Evolutionary conservation across 139 green algal species (phyloP), one percentile per base, ranked within the genome.

Genomic region (Diplosphaera chodatii): DNA sequence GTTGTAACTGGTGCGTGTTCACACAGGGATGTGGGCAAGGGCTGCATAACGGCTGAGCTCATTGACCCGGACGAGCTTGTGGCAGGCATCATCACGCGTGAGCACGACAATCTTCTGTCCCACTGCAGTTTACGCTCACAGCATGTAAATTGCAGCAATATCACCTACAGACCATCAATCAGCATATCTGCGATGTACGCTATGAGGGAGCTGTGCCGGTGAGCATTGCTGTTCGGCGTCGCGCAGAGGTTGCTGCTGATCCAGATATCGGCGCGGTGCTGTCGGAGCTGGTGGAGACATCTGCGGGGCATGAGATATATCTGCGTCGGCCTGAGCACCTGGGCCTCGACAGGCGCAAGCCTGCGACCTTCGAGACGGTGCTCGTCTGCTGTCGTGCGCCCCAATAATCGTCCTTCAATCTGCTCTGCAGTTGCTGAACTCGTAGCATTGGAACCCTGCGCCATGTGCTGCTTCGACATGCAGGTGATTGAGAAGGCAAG

Each of bases 311-410:
- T 32, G 73, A 78, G 73, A 70, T 78, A 40, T 73, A 78, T 37
- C 73, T 78, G 34, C 73, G 73, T 23, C 67, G 73, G 0, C 73
- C 73, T 1, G 73, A 78, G 73, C 73, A 63, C 29, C 72, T 74
- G 55, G 67, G 73, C 33, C 67, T 78, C 22, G 30, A 13, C 48
- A 31, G 32, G 27, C 20, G 21, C 34, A 15, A 32, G 32, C 10
- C 32, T 37, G 33, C 28, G 20, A 63, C 22, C 66, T 70, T 70
- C 37, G 33, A 33, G 40, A 29, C 32, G n/a, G n/a, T n/a, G 33
- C 59, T 27, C 30, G 13, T 74, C 64, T n/a, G n/a, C n/a, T n/a
- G n/a, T n/a, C n/a, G n/a, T n/a, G n/a, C n/a, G n/a, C n/a, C n/a
- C n/a, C n/a, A n/a, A n/a, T n/a, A n/a, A n/a, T n/a, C n/a, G n/a